Conservation (phyloP, 768 basidiomycete species). For the Crepidotus variabilis region DNA sequence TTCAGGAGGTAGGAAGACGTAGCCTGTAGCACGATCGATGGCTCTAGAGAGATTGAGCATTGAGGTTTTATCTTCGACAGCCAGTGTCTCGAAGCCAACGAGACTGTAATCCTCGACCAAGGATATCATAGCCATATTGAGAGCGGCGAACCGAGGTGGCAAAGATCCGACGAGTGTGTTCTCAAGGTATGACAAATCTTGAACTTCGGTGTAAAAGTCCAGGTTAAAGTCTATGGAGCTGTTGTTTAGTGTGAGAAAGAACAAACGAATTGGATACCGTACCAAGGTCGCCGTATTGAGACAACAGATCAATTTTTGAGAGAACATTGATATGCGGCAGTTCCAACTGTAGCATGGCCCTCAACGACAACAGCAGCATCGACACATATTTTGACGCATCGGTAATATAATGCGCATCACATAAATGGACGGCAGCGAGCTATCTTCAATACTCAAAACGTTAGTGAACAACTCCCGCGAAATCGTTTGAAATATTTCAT, state of each 20-base stretch:
- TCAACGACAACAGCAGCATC: conserved; percentile 83
- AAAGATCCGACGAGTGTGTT: conserved; percentile 60
- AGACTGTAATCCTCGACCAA: conserved; percentile 92
- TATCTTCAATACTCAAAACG: conserved; percentile 28
- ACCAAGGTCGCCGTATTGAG: conserved; percentile 91
- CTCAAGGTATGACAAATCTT: conserved; percentile 88
- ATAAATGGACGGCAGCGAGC: conserved; percentile 93
- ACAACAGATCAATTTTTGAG: conserved; percentile 91
- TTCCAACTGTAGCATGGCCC: conserved; percentile 98
- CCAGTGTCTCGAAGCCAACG: conserved; percentile 94
- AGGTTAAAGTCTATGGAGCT: conserved; percentile 92
- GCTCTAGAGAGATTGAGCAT: conserved; percentile 85
- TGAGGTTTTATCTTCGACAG: conserved; percentile 96
- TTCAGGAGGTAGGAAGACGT: conserved; percentile 71
- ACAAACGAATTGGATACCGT: conserved; percentile 15
- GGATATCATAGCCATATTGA: conserved; percentile 90
- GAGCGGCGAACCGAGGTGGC: conserved; percentile 61
- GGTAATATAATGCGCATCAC: conserved; percentile 96
- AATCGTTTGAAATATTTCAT: conserved; percentile 28
- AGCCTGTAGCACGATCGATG: conserved; percentile 91
- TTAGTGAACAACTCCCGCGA: background rate
- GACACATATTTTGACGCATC: conserved; percentile 95
- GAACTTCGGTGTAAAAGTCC: conserved; percentile 97
- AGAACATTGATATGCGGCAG: conserved; percentile 98
- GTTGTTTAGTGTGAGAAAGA: background rate